Conservation (phyloP, 108 stramenopile species). For the Discostella stelligeroides region DNA sequence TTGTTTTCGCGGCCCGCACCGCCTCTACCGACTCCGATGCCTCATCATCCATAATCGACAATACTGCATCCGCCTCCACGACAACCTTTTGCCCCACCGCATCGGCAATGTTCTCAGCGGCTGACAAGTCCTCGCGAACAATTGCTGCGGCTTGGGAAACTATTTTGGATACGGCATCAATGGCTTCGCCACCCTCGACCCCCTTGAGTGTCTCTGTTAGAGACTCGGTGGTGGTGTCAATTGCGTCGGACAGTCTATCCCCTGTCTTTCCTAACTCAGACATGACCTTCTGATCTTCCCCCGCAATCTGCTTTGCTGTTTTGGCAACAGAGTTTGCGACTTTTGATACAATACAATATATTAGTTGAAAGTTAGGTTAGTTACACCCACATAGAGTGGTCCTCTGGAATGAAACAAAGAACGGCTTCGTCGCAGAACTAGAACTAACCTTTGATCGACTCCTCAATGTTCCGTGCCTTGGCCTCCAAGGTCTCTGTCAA, state of each 20-base stretch:
- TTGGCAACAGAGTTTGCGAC: slow-evolving; percentile 1
- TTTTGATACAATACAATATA: too few relatives aligned
- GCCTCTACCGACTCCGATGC: slow-evolving; percentile 12
- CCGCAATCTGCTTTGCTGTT: slow-evolving; percentile 14
- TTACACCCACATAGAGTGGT: not conserved
- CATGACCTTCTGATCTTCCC: slow-evolving; percentile 1
- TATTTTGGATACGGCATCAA: slow-evolving; percentile 15
- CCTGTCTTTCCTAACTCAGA: slow-evolving; percentile 20
- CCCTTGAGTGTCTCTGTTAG: slow-evolving; percentile 9
- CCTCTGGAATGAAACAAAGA: not conserved
- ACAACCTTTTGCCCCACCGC: slow-evolving; percentile 14
- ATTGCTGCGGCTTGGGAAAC: slow-evolving; percentile 4
- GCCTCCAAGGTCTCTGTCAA: slow-evolving; percentile 13
- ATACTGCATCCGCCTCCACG: slow-evolving; percentile 17
- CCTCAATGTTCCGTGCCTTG: slow-evolving; percentile 14
- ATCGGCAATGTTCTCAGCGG: slow-evolving; percentile 9
- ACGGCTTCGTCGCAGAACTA: not conserved
- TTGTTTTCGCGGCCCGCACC: slow-evolving; percentile 9
- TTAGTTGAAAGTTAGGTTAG: not conserved
- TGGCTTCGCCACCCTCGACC: slow-evolving; percentile 14
- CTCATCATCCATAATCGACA: slow-evolving; percentile 11
- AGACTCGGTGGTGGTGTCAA: slow-evolving; percentile 8
- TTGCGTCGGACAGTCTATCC: slow-evolving; percentile 11
- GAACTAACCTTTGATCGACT: slow-evolving; percentile 4
- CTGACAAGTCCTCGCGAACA: slow-evolving; percentile 2